A percentile compares a stretch with the other conserved stretches of the same genome.
Conservation (phyloP, 768 basidiomycete genomes). For the Leccinum barrowsii region DNA sequence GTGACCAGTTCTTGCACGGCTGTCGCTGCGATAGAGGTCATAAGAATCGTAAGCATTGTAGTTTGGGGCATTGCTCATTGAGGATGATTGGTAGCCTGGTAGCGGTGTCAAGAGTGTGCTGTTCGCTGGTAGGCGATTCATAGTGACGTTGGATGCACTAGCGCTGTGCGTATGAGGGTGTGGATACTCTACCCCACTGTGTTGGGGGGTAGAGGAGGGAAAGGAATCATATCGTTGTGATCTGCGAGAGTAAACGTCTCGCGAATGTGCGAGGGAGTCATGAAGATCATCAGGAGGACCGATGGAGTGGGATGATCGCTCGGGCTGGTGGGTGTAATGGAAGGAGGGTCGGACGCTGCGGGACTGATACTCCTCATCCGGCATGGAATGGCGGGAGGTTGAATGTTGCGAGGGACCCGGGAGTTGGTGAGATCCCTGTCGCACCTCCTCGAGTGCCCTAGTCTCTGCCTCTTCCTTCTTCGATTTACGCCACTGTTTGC, state of each 20-base stretch:
- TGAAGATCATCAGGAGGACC: slow-evolving; percentile 20
- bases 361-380: slow-evolving; percentile 22
- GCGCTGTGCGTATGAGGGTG: slow-evolving; percentile 26
- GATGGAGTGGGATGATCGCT: slow-evolving; percentile 11
- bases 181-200: slow-evolving; percentile 14
- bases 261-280: slow-evolving; percentile 14
- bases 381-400: slow-evolving; percentile 25
- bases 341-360: slow-evolving; percentile 17
- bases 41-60: slow-evolving; percentile 24
- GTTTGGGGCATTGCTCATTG: slow-evolving; percentile 24
- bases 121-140: slow-evolving; percentile 52
- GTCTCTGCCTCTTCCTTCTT: slow-evolving; percentile 70
- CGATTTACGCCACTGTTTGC: slow-evolving; percentile 92
- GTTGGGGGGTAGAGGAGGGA: slow-evolving; percentile 17
- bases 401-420: slow-evolving; percentile 18
- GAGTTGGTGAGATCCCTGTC: slow-evolving; percentile 16
- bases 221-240: slow-evolving; percentile 27
- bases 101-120: slow-evolving; percentile 74
- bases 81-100: slow-evolving; percentile 49
- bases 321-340: slow-evolving; percentile 27
- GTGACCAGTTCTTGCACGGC: slow-evolving; percentile 42
- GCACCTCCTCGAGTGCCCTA: slow-evolving; percentile 15
- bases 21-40: slow-evolving; percentile 39
- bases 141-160: slow-evolving; percentile 14
- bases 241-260: slow-evolving; percentile 22